Percentiles rank a stretch among this genome's conserved stretches.
These are phyloP conservation scores for Lepidium africanum DNA, from an alignment of 345 rosid species.

Conservation along the genomic window DNA sequence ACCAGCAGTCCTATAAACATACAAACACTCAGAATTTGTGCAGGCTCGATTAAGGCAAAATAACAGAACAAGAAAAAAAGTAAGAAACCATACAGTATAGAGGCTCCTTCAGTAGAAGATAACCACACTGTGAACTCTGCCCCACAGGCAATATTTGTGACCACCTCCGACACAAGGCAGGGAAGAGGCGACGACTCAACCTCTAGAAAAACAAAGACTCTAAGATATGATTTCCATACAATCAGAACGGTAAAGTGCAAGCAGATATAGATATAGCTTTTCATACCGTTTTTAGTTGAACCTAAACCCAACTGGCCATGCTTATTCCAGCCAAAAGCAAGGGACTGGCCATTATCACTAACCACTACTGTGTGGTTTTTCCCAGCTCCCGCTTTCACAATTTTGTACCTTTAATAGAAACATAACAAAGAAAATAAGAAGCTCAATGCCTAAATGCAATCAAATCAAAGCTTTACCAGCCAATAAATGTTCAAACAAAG, in stretches of 20 bases:
- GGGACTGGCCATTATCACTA: slow-evolving; percentile 65
- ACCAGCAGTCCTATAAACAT: slow-evolving; percentile 76
- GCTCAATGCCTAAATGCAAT: background rate
- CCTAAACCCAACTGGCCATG: slow-evolving; percentile 95
- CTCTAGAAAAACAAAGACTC: slow-evolving; percentile 40
- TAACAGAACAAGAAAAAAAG: slow-evolving; percentile 21
- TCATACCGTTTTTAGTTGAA: slow-evolving; percentile 61
- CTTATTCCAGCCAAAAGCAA: slow-evolving; percentile 96
- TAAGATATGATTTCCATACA: background rate
- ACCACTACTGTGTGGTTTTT: slow-evolving; percentile 79
- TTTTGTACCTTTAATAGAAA: slow-evolving; percentile 52
- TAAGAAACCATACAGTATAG: slow-evolving; percentile 81
- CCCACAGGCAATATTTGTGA: slow-evolving; percentile 74
- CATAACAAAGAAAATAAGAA: background rate
- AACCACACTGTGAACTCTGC: slow-evolving; percentile 95
- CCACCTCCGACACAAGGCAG: slow-evolving; percentile 72
- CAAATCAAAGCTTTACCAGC: background rate
- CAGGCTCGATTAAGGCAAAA: background rate
- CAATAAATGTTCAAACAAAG: background rate
- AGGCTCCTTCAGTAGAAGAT: slow-evolving; percentile 79
- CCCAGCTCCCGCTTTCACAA: slow-evolving; percentile 68
- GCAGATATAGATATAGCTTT: background rate
- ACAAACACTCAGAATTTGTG: slow-evolving; percentile 22
- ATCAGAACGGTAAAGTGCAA: background rate
- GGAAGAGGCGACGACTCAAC: slow-evolving; percentile 71